phyloP scores from a whole-genome alignment of 1,284 basidiomycete species.

The Cryptococcus amylolentus region DNA sequence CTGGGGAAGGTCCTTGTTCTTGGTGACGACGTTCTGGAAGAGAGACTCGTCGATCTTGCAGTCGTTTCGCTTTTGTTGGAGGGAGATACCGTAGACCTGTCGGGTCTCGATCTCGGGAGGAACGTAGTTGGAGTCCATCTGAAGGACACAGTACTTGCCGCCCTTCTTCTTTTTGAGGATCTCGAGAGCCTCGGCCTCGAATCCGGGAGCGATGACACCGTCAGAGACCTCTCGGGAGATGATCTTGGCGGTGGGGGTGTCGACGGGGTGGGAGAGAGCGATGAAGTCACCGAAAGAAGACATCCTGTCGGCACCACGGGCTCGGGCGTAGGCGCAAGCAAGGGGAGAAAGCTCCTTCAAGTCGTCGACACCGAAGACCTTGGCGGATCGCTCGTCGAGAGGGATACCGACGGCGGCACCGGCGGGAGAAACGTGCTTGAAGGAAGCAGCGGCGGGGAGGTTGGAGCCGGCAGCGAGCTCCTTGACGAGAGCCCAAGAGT shows the following conservation, averaged over 20 bases:
- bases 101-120: slow-evolving; percentile 81
- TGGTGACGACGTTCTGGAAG: slow-evolving; percentile 83
- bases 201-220: slow-evolving; percentile 95
- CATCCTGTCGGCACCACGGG: slow-evolving; percentile 97
- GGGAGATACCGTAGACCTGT: slow-evolving; percentile 88
- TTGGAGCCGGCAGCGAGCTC: slow-evolving; percentile 77
- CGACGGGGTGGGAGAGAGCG: slow-evolving; percentile 86
- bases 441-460: slow-evolving; percentile 93
- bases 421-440: slow-evolving; percentile 99
- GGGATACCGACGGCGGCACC: slow-evolving; percentile 89
- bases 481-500: slow-evolving; percentile 93
- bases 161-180: slow-evolving; percentile 94
- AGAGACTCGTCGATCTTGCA: slow-evolving; percentile 76
- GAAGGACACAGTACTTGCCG: slow-evolving; percentile 96
- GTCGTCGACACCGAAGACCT: slow-evolving; percentile 96
- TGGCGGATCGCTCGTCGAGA: slow-evolving; percentile 79
- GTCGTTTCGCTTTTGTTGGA: slow-evolving; percentile 91
- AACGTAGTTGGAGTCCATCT: slow-evolving; percentile 81
- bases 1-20: slow-evolving; percentile 75
- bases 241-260: slow-evolving; percentile 89
- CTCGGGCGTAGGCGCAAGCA: slow-evolving; percentile 91
- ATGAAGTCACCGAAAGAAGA: slow-evolving; percentile 99
- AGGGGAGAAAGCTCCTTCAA: slow-evolving; percentile 82
- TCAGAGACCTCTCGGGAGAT: slow-evolving; percentile 98
- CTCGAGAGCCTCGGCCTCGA: slow-evolving; percentile 81